Evolutionary conservation across 2,329 filamentous ascomycete species (phyloP), one percentile per base, ranked within the genome.

Genomic region (Iodosphaeria phyllophila): DNA sequence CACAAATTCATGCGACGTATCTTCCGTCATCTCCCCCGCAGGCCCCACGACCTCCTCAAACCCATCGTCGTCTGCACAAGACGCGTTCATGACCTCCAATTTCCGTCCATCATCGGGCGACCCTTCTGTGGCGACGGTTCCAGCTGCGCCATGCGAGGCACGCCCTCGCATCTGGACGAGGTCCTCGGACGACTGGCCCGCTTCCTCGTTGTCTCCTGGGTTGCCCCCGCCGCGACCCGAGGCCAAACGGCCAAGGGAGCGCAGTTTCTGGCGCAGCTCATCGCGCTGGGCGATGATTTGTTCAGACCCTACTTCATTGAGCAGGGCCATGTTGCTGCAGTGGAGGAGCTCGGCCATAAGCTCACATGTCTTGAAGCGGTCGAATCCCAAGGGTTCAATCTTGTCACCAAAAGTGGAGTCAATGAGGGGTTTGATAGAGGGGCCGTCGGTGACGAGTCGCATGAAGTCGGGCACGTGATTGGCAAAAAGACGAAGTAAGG

Each of bases 361-460:
- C 51, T 98, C 89, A 48, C 89, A 98, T 0, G 89, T 95, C 58
- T 98, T 98, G 60, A 98, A 98, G 12, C 89, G 67, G 50, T 98
- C 89, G 43, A 98, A 98, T 3, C 89, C 89, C 7, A 98, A 63
- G 4, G 89, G 86, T 48, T 95, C 83, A 26, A 98, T 84, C 47
- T 76, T 79, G 22, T 74, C 69, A 26, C 84, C 84, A 56, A 92
- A 98, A 0, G 89, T 89, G 3, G 83, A 86, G 38, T 72, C 75
- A 18, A 93, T 57, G 29, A 74, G 71, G 22, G 74, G 68, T 43
- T 77, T 74, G 39, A 74, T 72, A 4, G 74, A 69, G 1, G 72
- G 72, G 1, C 74, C 65, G 35, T 80, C 82, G 45, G 84, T 69
- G 34, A 98, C 83, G 12, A 95, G 58, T 22, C 67, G 64, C 79